Percentiles rank a stretch among this genome's conserved stretches.
These are phyloP conservation scores for Phaeomoniella chlamydospora DNA, from an alignment of 2,329 filamentous ascomycete genomes.

Conservation along the genomic window DNA sequence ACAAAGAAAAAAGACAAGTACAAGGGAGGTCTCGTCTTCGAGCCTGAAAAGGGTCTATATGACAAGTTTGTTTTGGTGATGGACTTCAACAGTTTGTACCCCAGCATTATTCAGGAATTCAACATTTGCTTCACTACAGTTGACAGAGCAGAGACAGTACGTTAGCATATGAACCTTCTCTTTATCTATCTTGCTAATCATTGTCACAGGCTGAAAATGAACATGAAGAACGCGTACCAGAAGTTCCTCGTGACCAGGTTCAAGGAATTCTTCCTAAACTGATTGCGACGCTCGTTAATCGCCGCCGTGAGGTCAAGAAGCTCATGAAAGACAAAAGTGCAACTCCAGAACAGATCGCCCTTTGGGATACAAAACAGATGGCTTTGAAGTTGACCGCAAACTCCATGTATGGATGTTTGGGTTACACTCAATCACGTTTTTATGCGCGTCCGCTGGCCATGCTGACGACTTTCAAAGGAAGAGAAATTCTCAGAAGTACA, in stretches of 20 bases:
- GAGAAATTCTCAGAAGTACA: slow-evolving; percentile 90
- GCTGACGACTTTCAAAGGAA: slow-evolving; percentile 91
- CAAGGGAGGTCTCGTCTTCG: slow-evolving; percentile 96
- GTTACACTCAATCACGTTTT: slow-evolving; percentile 92
- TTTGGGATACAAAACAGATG: slow-evolving; percentile 97
- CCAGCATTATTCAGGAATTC: slow-evolving; percentile 97
- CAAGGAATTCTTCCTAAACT: slow-evolving; percentile 80
- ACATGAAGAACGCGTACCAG: slow-evolving; percentile 77
- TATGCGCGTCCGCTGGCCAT: slow-evolving; percentile 91
- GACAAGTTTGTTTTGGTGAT: slow-evolving; percentile 98
- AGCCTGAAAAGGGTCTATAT: slow-evolving; percentile 92
- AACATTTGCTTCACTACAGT: slow-evolving; percentile 99
- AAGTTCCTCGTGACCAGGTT: slow-evolving; percentile 63
- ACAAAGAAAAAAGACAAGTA: slow-evolving; percentile 98
- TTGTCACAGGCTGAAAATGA: slow-evolving; percentile 38
- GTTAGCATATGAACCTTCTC: slow-evolving; percentile 16
- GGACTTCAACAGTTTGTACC: slow-evolving; percentile 99
- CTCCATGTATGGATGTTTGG: slow-evolving; percentile 98
- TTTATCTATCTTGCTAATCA: slow-evolving; percentile 9
- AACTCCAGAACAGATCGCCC: slow-evolving; percentile 71
- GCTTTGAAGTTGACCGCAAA: slow-evolving; percentile 96
- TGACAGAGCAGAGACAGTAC: slow-evolving; percentile 57
- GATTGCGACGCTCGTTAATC: slow-evolving; percentile 79
- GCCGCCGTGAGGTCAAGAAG: slow-evolving; percentile 83
- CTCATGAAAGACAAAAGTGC: slow-evolving; percentile 92